phyloP scores from a whole-genome alignment of 225 moss, liverwort and hornwort species.

The Asterella californica region DNA sequence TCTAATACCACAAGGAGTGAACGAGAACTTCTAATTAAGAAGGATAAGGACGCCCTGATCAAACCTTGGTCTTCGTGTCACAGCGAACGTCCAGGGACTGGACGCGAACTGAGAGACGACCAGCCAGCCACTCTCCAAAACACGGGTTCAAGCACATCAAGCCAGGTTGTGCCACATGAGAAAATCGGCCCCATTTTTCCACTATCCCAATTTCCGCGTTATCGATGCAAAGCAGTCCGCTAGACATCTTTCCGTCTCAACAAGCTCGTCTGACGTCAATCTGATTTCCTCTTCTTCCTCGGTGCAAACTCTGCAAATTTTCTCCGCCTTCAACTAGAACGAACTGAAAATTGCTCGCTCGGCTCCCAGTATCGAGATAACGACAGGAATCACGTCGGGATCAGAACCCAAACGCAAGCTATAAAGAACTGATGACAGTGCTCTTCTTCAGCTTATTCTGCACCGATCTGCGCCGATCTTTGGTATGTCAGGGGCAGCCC shows the following conservation, averaged over 20 bases:
- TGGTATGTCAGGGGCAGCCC: no score
- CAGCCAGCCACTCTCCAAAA: constrained; percentile 73
- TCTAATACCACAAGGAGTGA: neutral
- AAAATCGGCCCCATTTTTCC: constrained; percentile 89
- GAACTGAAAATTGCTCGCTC: no score
- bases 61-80: constrained; percentile 92
- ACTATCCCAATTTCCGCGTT: constrained; percentile 77
- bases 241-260: constrained; percentile 13
- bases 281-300: no score
- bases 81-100: constrained; percentile 96
- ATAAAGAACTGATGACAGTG: no score
- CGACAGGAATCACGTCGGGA: no score
- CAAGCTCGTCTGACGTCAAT: no score
- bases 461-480: no score
- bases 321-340: no score
- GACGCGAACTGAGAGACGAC: constrained; percentile 70
- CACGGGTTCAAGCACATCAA: constrained; percentile 75
- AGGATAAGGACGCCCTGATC: neutral
- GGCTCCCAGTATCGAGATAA: no score
- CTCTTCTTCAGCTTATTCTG: no score
- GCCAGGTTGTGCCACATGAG: constrained; percentile 78
- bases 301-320: no score
- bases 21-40: neutral
- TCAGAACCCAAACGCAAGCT: no score
- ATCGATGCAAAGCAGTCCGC: constrained; percentile 51